A percentile compares a stretch with the other conserved stretches of the same genome.
Evolutionary conservation across 257 asterid genomes (phyloP).

Genomic region (Nicotiana tomentosiformis): DNA sequence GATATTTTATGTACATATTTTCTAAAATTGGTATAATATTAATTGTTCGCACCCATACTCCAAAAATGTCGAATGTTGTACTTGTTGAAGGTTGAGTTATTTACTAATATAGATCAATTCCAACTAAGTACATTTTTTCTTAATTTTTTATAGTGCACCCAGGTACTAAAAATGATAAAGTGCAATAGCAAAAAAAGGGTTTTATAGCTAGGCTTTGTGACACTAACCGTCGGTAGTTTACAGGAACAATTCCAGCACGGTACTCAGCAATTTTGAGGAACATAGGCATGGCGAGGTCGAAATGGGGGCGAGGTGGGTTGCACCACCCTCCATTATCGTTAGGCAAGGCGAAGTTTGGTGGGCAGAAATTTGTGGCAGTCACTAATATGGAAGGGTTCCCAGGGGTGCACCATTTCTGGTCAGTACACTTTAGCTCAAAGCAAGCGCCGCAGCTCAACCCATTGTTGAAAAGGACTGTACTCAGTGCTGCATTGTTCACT

Average conservation of each 20-base stretch:
- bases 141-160: no score
- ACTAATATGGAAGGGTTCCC: conserved; percentile 54
- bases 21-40: no score
- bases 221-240: conserved; percentile 44
- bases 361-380: conserved; percentile 63
- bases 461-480: conserved; percentile 68
- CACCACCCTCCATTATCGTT: conserved; percentile 63
- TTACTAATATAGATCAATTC: no score
- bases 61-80: no score
- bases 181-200: no score
- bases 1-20: no score
- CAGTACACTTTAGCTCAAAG: conserved; percentile 58
- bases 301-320: conserved; percentile 66
- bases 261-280: conserved; percentile 50
- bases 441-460: conserved; percentile 81
- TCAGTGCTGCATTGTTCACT: conserved; percentile 66
- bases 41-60: no score
- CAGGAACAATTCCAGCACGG: conserved; percentile 56
- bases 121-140: no score
- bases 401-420: conserved; percentile 43
- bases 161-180: no score
- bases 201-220: neutral
- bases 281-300: conserved; percentile 67
- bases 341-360: conserved; percentile 50
- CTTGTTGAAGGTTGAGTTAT: no score